Evolutionary conservation across 2,329 filamentous ascomycete species (phyloP), one percentile per base, ranked within the genome.

Genomic region (Dactylellina parvicollis): DNA sequence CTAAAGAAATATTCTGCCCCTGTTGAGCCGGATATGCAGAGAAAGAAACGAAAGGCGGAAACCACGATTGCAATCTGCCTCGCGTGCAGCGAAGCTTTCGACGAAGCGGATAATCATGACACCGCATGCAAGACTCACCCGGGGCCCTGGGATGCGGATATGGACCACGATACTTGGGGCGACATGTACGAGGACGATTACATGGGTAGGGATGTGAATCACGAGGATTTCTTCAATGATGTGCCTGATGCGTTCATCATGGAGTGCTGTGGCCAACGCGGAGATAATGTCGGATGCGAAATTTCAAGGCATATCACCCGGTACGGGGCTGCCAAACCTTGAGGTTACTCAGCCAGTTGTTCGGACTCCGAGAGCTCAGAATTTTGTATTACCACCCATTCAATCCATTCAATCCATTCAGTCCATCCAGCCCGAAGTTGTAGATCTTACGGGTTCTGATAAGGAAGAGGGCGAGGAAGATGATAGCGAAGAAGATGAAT

Each of bases 161-260:
- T 24, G 3, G 50, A 66, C 5, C 50, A 66, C 30, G 36, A 47
- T 10, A 40, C 38, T 36, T 65, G 49, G 50, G 50, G 9, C 2
- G 61, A 56, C 32, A 40, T 47, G 8, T 36, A 32, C 2, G 61
- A 50, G 5, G 46, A 34, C 16, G 46, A 54, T 34, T 20, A 5
- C n/a, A 20, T 16, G 9, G 54, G 54, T 2, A 40, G 61, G 14
- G 38, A 56, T 34, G 28, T 14, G 1, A 42, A 66, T 14, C 52
- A 66, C 24, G 61, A 66, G 22, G 61, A 66, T n/a, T 55, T 66
- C 30, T 66, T 66, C 18, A 57, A 47, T 14, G 52, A 57, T 47
- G 4, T 12, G n/a, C 61, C 61, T 14, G 50, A 66, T 2, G 52
- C 30, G 0, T 67, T 67, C 24, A 34, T 67, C 3, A 57, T 57